Evolutionary conservation across 2,329 filamentous ascomycete species (phyloP).

Genomic region (Monascus ruber): DNA sequence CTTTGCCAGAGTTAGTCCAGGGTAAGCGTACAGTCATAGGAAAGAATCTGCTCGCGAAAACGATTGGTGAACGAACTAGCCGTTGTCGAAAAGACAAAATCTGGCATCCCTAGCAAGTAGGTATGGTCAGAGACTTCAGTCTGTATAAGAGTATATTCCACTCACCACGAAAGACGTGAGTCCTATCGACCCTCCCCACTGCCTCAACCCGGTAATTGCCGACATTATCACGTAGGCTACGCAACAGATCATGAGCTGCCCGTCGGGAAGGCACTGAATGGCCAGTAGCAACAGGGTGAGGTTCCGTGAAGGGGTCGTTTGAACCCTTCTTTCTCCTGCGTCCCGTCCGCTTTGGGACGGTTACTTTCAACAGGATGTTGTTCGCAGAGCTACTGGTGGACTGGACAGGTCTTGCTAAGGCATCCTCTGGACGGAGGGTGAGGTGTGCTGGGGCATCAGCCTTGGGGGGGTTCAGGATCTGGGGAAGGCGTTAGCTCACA

Average conservation of each 20-base stretch:
- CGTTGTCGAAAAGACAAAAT: conserved; percentile 70
- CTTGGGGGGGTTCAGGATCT: conserved; percentile 37
- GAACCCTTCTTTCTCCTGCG: conserved; percentile 75
- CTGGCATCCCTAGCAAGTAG: conserved; percentile 50
- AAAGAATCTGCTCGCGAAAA: conserved; percentile 59
- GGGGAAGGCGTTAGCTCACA: not conserved
- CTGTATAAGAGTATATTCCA: not conserved
- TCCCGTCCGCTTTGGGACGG: conserved; percentile 75
- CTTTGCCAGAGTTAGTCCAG: not conserved
- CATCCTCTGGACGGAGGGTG: conserved; percentile 70
- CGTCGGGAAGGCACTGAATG: conserved; percentile 8
- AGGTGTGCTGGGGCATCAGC: conserved; percentile 48
- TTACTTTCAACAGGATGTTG: conserved; percentile 77
- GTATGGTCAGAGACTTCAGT: not conserved
- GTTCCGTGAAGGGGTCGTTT: conserved; percentile 50
- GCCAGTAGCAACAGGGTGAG: conserved; percentile 20
- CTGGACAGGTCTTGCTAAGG: conserved; percentile 63
- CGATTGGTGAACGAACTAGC: conserved; percentile 58
- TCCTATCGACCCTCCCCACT: conserved; percentile 62
- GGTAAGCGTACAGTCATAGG: conserved; percentile 51
- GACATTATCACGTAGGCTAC: conserved; percentile 58
- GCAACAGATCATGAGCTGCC: conserved; percentile 16
- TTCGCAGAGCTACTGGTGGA: conserved; percentile 67
- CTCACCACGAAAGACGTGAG: conserved; percentile 70
- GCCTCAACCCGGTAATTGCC: conserved; percentile 56